Percentiles rank a stretch among this genome's conserved stretches.
Evolutionary conservation across 371 early-diverging fungal genomes (phyloP).

Genomic region (Basidiobolus meristosporus): DNA sequence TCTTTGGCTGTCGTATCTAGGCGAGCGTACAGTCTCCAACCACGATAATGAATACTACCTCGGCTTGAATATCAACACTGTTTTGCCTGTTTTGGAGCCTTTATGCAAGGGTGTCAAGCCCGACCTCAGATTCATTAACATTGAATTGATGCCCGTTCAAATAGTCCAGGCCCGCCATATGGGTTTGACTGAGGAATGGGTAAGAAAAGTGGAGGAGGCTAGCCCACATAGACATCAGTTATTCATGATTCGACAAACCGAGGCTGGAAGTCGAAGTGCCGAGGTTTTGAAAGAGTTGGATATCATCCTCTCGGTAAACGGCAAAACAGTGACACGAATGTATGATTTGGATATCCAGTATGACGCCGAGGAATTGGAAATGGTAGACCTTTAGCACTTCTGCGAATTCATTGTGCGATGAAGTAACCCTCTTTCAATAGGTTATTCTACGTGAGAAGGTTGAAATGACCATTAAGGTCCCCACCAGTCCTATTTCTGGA

Average conservation of each 20-base stretch:
- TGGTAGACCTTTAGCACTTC: slow-evolving; percentile 19
- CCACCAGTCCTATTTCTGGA: slow-evolving; percentile 39
- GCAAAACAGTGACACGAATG: slow-evolving; percentile 43
- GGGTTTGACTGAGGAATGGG: slow-evolving; percentile 61
- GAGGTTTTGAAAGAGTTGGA: slow-evolving; percentile 51
- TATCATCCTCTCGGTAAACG: slow-evolving; percentile 47
- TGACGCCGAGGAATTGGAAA: slow-evolving; percentile 25
- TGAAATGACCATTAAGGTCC: slow-evolving; percentile 34
- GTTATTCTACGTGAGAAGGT: slow-evolving; percentile 41
- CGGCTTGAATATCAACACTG: slow-evolving; percentile 38
- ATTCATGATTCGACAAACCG: slow-evolving; percentile 48
- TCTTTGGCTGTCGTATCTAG: slow-evolving; percentile 69
- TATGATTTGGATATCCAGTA: slow-evolving; percentile 43
- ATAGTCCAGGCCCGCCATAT: slow-evolving; percentile 60
- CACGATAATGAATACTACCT: slow-evolving; percentile 61
- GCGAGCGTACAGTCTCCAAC: slow-evolving; percentile 43
- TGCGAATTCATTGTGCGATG: not conserved
- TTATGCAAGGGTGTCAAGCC: slow-evolving; percentile 18
- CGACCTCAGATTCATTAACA: slow-evolving; percentile 33
- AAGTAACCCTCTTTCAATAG: not conserved
- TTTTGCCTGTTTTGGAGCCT: slow-evolving; percentile 25
- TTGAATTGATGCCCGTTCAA: slow-evolving; percentile 52
- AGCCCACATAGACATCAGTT: slow-evolving; percentile 46
- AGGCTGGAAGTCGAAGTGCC: slow-evolving; percentile 39
- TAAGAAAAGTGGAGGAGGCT: slow-evolving; percentile 44